Conservation (phyloP, 495 filamentous ascomycete genomes). For the Pyrenopolyporus hunteri region DNA sequence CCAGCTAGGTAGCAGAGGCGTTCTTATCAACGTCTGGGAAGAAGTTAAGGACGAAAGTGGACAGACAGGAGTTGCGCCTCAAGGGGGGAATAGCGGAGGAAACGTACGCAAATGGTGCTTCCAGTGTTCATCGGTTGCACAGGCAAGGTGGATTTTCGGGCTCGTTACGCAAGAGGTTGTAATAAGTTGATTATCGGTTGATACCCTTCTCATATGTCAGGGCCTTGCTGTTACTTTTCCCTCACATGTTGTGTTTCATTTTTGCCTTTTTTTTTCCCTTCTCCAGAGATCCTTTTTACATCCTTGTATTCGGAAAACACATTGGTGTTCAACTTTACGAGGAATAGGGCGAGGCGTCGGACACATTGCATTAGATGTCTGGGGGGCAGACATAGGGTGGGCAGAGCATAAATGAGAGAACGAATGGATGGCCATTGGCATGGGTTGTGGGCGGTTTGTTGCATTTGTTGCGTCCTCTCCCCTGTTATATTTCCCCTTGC, state of each 20-base stretch:
- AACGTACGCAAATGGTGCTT: constrained; percentile 82
- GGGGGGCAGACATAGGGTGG: constrained; percentile 22
- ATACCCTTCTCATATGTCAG: constrained; percentile 28
- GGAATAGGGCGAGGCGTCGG: constrained; percentile 32
- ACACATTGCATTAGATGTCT: constrained; percentile 33
- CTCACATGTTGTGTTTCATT: not conserved
- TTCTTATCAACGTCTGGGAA: constrained; percentile 87
- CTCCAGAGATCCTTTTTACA: constrained; percentile 2
- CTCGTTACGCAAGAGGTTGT: constrained; percentile 53
- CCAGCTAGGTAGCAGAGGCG: constrained; percentile 78
- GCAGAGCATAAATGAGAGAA: constrained; percentile 28
- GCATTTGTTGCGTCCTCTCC: constrained; percentile 15
- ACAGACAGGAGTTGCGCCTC: constrained; percentile 66
- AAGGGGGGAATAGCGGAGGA: constrained; percentile 74
- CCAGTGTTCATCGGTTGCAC: constrained; percentile 59
- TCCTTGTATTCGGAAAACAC: constrained; percentile 1
- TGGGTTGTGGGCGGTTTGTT: constrained; percentile 16
- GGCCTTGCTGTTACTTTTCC: not conserved
- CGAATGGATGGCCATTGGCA: constrained; percentile 15
- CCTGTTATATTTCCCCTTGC: not conserved
- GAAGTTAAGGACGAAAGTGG: constrained; percentile 74
- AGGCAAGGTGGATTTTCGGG: constrained; percentile 55
- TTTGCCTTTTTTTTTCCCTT: not conserved
- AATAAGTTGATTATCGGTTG: constrained; percentile 45
- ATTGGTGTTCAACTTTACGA: constrained; percentile 8